Conservation (phyloP, 805 yeast genomes). For the Saturnispora kantuleensis region DNA sequence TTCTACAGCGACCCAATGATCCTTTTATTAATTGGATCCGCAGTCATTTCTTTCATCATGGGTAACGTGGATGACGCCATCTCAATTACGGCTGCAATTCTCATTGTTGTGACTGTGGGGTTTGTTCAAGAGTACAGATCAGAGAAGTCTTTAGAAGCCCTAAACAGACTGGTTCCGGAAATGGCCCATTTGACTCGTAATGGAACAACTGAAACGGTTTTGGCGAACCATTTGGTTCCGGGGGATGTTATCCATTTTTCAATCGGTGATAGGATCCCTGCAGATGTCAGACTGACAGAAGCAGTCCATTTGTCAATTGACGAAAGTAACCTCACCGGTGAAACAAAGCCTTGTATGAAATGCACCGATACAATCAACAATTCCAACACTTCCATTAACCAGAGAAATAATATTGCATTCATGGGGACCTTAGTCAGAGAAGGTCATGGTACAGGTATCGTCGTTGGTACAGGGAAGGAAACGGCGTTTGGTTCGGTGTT, state of each 20-base stretch:
- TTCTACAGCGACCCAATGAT: slow-evolving; percentile 91
- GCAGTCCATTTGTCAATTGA: slow-evolving; percentile 78
- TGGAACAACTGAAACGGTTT: slow-evolving; percentile 65
- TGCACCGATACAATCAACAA: slow-evolving; percentile 33
- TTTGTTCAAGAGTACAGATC: slow-evolving; percentile 95
- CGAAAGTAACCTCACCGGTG: slow-evolving; percentile 94
- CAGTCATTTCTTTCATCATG: slow-evolving; percentile 77
- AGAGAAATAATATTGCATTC: slow-evolving; percentile 71
- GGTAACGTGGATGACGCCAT: slow-evolving; percentile 95
- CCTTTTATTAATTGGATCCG: slow-evolving; percentile 80
- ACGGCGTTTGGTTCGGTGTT: slow-evolving; percentile 94
- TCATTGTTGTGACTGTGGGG: slow-evolving; percentile 93
- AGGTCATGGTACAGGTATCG: slow-evolving; percentile 92
- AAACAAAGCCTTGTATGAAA: slow-evolving; percentile 79
- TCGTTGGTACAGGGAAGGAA: slow-evolving; percentile 77
- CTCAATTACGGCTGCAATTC: slow-evolving; percentile 84
- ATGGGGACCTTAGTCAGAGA: slow-evolving; percentile 98
- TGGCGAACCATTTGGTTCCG: slow-evolving; percentile 85
- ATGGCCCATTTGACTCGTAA: slow-evolving; percentile 85
- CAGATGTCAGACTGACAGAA: slow-evolving; percentile 75
- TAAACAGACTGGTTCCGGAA: slow-evolving; percentile 92
- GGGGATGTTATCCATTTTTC: slow-evolving; percentile 87
- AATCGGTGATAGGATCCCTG: slow-evolving; percentile 95
- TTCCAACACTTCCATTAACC: slow-evolving; percentile 30
- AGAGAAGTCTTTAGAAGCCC: slow-evolving; percentile 88